phyloP scores from a whole-genome alignment of 768 basidiomycete genomes.

The Tricholoma furcatifolium region DNA sequence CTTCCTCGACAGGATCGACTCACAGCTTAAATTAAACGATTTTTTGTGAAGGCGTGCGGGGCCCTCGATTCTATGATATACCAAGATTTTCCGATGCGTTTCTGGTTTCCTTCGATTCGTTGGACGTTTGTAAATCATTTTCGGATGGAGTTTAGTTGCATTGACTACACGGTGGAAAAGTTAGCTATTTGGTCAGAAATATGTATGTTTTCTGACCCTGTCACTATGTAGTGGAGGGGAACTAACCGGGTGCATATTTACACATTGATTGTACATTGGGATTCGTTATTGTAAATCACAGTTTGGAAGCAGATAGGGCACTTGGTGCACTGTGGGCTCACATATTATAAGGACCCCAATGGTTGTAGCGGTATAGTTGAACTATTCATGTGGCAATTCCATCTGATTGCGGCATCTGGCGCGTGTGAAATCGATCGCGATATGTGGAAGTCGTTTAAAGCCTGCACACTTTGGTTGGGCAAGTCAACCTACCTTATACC shows the following conservation, averaged over 20 bases:
- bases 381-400: no score
- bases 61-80: constrained; percentile 7
- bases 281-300: no score
- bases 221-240: no score
- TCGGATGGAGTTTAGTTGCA: constrained; percentile 17
- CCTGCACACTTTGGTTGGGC: no score
- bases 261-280: no score
- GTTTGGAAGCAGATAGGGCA: no score
- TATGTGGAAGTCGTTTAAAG: no score
- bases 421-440: constrained; percentile 72
- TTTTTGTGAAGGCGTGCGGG: constrained; percentile 6
- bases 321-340: no score
- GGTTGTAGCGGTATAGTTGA: no score
- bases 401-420: constrained; percentile 40
- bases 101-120: constrained; percentile 5
- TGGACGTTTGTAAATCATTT: constrained; percentile 15
- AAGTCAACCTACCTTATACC: no score
- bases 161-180: constrained; percentile 15
- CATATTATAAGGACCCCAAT: no score
- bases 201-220: constrained; percentile 3
- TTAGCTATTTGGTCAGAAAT: background rate
- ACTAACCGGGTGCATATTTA: no score
- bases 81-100: constrained; percentile 11
- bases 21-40: constrained; percentile 7
- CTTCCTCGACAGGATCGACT: constrained; percentile 10